These are phyloP conservation scores for Halophytophthora polymorphica DNA, from an alignment of 352 stramenopile species.

Conservation along the genomic window DNA sequence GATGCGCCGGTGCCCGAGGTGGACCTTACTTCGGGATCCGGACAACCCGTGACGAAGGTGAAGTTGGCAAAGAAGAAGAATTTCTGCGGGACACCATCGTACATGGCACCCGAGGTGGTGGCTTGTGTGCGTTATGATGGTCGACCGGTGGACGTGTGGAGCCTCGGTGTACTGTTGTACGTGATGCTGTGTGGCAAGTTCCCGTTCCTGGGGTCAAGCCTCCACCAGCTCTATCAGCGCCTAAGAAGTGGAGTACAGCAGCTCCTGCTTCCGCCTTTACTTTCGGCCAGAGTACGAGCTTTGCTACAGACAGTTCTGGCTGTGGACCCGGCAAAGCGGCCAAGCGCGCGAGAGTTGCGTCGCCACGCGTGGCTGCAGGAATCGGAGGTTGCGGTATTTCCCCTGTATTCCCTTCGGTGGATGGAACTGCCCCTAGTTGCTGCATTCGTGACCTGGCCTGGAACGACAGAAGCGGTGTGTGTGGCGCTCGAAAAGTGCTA, in stretches of 20 bases:
- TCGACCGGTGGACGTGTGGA: slow-evolving; percentile 58
- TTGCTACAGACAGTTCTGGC: slow-evolving; percentile 46
- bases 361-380: slow-evolving; percentile 35
- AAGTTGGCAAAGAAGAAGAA: slow-evolving; percentile 46
- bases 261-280: slow-evolving; percentile 18
- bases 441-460: slow-evolving; percentile 13
- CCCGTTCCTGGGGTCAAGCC: slow-evolving; percentile 40
- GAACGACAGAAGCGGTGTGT: slow-evolving; percentile 5
- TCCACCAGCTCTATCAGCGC: slow-evolving; percentile 35
- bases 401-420: neutral
- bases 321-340: slow-evolving; percentile 39
- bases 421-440: neutral
- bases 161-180: slow-evolving; percentile 66
- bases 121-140: slow-evolving; percentile 52
- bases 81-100: slow-evolving; percentile 73
- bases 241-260: slow-evolving; percentile 25
- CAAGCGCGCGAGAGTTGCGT: slow-evolving; percentile 29
- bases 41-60: slow-evolving; percentile 22
- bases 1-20: slow-evolving; percentile 15
- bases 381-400: neutral
- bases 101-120: slow-evolving; percentile 80
- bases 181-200: slow-evolving; percentile 60
- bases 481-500: slow-evolving; percentile 18
- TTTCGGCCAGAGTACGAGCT: slow-evolving; percentile 38
- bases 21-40: neutral